Base-by-base conservation (phyloP, 208 protist genomes). In the Trypanosoma congolense region DNA sequence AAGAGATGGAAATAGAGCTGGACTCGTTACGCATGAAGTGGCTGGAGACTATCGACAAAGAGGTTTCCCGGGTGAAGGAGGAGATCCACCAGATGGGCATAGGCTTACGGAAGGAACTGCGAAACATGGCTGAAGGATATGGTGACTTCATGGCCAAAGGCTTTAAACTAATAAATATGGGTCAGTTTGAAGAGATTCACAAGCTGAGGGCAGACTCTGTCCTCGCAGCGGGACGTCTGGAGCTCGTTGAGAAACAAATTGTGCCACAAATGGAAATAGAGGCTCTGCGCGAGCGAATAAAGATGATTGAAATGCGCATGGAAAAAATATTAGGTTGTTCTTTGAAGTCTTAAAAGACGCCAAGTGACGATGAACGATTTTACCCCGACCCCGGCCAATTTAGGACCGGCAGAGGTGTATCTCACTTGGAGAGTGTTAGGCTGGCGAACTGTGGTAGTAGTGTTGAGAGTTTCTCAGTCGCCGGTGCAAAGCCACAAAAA, bases 1-100 rank as follows among this genome's bases (percentile, higher is more conserved):
- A 75, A 38, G 65, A 72, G 56, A 78, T 66, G 18, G 49, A 54
- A 16, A 61, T 67, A 24, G 77, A 86, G 55, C 55, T 88, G 18
- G 77, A 88, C 21, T 57, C 64, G 9, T 58, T 80, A 29, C 80
- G 75, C 43, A 56, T 60, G 49, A 64, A 69, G 29, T 77, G 77
- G 58, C 28, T 64, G 9, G 49, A 65, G 24, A 56, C 71, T 1
- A 57, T 77, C 8, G 52, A 61, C 24, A 59, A 22, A 21, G 70
- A 83, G 38, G 72, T 75, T 44, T 61, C 45, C 35, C 58, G 57
- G 26, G 50, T 81, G 40, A 73, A 83, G 42, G 44, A 16, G 18
- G 55, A 77, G 36, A 46, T 91, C 30, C 66, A 83, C 55, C 57
- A 78, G 26, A 42, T 73, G 4, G 70, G 65, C 18, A 21, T 77